Conservation (phyloP, 257 asterid species). For the Penstemon eatonii region DNA sequence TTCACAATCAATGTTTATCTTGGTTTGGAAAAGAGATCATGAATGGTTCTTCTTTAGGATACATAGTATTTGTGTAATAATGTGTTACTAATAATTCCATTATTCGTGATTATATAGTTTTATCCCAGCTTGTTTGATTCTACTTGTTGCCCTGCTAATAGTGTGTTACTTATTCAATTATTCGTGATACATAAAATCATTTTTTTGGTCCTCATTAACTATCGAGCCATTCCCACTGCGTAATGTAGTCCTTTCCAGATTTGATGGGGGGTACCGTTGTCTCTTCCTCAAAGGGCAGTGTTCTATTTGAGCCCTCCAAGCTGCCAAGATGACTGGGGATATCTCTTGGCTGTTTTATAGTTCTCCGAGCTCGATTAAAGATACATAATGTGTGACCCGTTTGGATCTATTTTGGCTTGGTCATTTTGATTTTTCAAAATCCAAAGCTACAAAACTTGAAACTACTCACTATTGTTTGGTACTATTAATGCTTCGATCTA, state of each 20-base stretch:
- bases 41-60: slow-evolving; percentile 14
- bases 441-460: too few relatives aligned
- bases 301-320: slow-evolving; percentile 89
- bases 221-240: slow-evolving; percentile 49
- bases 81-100: neutral
- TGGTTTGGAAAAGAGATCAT: slow-evolving; percentile 25
- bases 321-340: slow-evolving; percentile 24
- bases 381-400: too few relatives aligned
- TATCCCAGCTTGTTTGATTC: slow-evolving; percentile 11
- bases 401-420: too few relatives aligned
- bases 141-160: too few relatives aligned
- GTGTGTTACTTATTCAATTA: slow-evolving; percentile 28
- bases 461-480: neutral
- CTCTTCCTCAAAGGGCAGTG: slow-evolving; percentile 87
- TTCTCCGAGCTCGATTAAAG: too few relatives aligned
- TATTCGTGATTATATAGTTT: neutral
- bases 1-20: slow-evolving; percentile 16
- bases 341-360: slow-evolving; percentile 16
- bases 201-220: slow-evolving; percentile 51
- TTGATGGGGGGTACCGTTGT: slow-evolving; percentile 27
- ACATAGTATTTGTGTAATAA: slow-evolving; percentile 26
- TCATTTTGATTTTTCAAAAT: too few relatives aligned
- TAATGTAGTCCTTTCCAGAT: slow-evolving; percentile 48
- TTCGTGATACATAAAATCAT: slow-evolving; percentile 10
- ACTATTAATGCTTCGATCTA: too few relatives aligned